phyloP scores from a whole-genome alignment of 2,329 filamentous ascomycete genomes.

The Dactylellina leptospora region DNA sequence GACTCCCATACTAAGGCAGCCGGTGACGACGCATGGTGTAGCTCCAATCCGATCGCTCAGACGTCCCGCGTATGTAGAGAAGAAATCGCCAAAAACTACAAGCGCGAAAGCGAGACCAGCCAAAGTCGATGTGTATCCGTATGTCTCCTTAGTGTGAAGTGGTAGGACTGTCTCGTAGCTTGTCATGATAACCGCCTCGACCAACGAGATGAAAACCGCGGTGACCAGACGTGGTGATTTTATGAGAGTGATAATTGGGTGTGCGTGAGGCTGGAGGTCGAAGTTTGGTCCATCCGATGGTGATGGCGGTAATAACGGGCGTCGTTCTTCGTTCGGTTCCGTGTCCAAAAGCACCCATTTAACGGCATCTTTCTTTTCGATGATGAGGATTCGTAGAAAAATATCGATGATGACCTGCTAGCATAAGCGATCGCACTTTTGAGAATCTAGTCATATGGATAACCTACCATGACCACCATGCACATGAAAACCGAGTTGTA shows the following conservation, averaged over 20 bases:
- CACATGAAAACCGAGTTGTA: constrained; percentile 46
- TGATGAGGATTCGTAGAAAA: constrained; percentile 46
- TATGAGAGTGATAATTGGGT: constrained; percentile 41
- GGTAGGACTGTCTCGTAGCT: constrained; percentile 52
- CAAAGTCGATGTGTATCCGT: constrained; percentile 46
- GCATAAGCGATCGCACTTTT: background rate
- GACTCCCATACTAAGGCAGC: constrained; percentile 14
- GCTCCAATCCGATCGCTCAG: constrained; percentile 48
- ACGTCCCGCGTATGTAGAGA: constrained; percentile 46
- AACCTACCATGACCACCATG: constrained; percentile 49
- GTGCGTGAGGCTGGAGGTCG: constrained; percentile 39
- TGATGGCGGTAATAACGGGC: constrained; percentile 33
- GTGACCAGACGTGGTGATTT: constrained; percentile 45
- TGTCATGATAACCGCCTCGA: constrained; percentile 47
- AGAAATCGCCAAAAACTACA: constrained; percentile 50
- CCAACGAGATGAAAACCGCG: constrained; percentile 43
- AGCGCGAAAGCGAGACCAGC: constrained; percentile 45
- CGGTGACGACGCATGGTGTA: constrained; percentile 34
- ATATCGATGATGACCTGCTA: constrained; percentile 39
- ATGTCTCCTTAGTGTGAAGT: constrained; percentile 48
- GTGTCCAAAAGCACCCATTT: constrained; percentile 43
- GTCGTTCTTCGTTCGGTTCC: constrained; percentile 37
- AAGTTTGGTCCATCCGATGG: constrained; percentile 32
- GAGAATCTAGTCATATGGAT: background rate
- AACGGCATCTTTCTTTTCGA: constrained; percentile 51